phyloP scores from a whole-genome alignment of 306 rosid species.

The Carpinus viminea region DNA sequence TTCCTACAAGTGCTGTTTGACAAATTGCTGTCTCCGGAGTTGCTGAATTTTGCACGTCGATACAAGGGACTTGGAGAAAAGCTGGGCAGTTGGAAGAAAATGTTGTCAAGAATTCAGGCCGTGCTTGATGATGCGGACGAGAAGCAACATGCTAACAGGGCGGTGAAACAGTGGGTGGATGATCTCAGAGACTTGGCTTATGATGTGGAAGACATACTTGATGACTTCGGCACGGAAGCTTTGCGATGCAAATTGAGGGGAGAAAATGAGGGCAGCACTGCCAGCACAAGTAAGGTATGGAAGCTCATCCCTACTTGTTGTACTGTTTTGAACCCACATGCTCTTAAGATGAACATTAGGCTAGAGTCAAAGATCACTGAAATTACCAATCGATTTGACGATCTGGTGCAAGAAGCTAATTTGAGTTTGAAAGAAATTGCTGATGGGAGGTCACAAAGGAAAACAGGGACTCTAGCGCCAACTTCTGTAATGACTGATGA shows the following conservation, averaged over 20 bases:
- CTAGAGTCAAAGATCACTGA: background rate
- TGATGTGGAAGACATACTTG: constrained; percentile 26
- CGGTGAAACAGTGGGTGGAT: constrained; percentile 11
- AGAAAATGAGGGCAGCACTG: background rate
- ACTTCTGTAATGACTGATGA: background rate
- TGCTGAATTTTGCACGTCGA: background rate
- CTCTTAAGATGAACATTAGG: background rate
- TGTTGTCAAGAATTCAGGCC: background rate
- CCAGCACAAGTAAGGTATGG: background rate
- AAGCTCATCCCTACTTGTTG: background rate
- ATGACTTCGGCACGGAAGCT: constrained; percentile 15
- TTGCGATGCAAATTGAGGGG: background rate
- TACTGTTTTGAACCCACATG: background rate
- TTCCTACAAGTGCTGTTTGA: background rate
- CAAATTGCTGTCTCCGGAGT: background rate
- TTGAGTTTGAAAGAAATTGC: background rate
- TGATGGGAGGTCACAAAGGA: background rate
- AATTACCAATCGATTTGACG: background rate
- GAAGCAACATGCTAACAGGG: background rate
- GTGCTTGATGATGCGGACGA: constrained; percentile 13
- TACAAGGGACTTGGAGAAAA: background rate
- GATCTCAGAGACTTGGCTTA: constrained; percentile 25
- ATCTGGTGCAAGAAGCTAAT: background rate
- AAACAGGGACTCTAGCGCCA: background rate
- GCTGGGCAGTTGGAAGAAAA: background rate